Conservation (phyloP, 257 asterid genomes). For the Forsythia suspensa region DNA sequence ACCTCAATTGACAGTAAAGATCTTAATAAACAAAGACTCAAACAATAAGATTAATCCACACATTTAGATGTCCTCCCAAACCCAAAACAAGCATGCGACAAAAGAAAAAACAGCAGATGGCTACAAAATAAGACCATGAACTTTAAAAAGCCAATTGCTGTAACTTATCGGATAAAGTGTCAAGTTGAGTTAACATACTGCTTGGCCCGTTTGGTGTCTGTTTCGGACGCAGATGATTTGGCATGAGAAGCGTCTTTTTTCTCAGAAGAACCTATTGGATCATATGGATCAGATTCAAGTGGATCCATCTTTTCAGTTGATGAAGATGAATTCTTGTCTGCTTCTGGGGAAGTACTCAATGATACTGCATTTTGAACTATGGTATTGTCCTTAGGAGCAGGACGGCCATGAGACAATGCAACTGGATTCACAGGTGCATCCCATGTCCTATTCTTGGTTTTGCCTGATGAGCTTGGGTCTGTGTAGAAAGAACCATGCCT, state of each 20-base stretch:
- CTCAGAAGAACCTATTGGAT: constrained; percentile 50
- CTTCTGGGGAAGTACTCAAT: constrained; percentile 45
- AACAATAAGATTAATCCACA: neutral
- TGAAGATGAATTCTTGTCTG: constrained; percentile 50
- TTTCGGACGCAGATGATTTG: constrained; percentile 55
- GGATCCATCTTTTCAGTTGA: constrained; percentile 52
- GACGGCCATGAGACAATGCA: constrained; percentile 50
- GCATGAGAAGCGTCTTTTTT: constrained; percentile 52
- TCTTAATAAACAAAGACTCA: constrained; percentile 1
- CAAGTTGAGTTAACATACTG: constrained; percentile 61
- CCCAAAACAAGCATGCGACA: neutral
- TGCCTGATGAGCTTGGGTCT: constrained; percentile 44
- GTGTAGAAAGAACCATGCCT: constrained; percentile 47
- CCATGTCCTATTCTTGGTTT: constrained; percentile 57
- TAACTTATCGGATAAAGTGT: constrained; percentile 10
- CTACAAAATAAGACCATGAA: constrained; percentile 7
- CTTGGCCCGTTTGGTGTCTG: constrained; percentile 89
- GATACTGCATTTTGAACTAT: constrained; percentile 44
- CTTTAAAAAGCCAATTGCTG: neutral
- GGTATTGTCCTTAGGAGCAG: constrained; percentile 47
- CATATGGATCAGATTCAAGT: constrained; percentile 55
- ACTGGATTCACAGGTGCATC: constrained; percentile 50
- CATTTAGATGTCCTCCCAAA: constrained; percentile 2
- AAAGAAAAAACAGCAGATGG: neutral
- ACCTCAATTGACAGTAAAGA: constrained; percentile 5